Evolutionary conservation across 169 alveolate species (phyloP).

Genomic region (Cryptosporidium andersoni): DNA sequence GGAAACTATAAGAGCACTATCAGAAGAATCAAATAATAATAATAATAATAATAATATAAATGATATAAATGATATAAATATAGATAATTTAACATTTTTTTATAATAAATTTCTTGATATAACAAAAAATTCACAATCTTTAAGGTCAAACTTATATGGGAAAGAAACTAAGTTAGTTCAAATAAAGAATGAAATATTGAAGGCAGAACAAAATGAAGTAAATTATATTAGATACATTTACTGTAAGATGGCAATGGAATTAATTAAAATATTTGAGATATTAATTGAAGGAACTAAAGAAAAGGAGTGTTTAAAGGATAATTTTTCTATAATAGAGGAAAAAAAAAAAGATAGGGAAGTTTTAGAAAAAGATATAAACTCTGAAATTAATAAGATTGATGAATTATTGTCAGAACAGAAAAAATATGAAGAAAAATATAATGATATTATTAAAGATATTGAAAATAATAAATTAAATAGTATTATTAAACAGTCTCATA

Average conservation of each 20-base stretch:
- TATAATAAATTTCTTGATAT: conserved; percentile 40
- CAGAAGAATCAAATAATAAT: not conserved
- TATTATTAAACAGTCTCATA: not conserved
- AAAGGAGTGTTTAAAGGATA: not conserved
- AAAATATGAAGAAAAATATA: not conserved
- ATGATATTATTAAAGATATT: not conserved
- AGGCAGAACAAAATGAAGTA: conserved; percentile 45
- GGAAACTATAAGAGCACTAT: conserved; percentile 38
- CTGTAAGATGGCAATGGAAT: conserved; percentile 28
- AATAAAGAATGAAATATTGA: conserved; percentile 40
- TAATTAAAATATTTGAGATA: conserved; percentile 33
- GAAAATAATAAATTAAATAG: conserved; percentile 5
- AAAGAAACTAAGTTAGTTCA: conserved; percentile 26
- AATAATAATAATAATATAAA: not conserved
- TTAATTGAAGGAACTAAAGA: conserved; percentile 13
- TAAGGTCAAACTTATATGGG: conserved; percentile 1
- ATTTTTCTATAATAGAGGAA: not conserved
- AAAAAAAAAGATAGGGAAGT: not conserved
- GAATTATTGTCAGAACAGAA: not conserved
- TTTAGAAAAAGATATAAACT: conserved; percentile 1
- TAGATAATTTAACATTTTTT: conserved; percentile 2
- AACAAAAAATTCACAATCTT: conserved; percentile 35
- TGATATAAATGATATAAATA: conserved; percentile 11
- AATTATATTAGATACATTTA: conserved; percentile 35
- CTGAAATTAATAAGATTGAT: not conserved